Evolutionary conservation across 306 rosid species (phyloP), one percentile per base, ranked within the genome.

Genomic region (Luffa aegyptiaca): DNA sequence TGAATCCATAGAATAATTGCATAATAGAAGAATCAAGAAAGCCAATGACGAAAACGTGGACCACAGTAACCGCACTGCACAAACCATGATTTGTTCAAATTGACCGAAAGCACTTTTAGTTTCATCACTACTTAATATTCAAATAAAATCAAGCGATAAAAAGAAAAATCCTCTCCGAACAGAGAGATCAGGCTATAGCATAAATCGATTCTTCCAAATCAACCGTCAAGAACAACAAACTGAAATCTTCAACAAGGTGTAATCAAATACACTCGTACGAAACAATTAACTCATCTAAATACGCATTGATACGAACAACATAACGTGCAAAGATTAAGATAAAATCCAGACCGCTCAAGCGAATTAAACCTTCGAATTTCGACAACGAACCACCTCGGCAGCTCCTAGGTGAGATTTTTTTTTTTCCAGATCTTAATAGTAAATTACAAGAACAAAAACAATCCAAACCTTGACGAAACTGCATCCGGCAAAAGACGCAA

Each of bases 381-480:
- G 0, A 49, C 7, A 31, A 26, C 39, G 45, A 49, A 51, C 56
- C 14, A 26, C 31, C 31, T 26, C 31, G 31, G 31, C 31, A 71
- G 41, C 76, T 71, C 52, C 76, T 45, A 71, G 16, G 7, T 8
- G 20, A 10, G 78, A 56, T 57, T 36, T 11, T 36, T 56, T 56
- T 26, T 26, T 26, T 26, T 26, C 51, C 71, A 61, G 80, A 77
- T 77, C 80, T 77, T 6, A 44, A 77, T 56, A 21, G 41, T 6
- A 77, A 59, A 56, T 39, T 7, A n/a, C 4, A 17, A 62, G 51
- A 79, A 21, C 3, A 9, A 82, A 56, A 36, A 33, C 64, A 87
- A 69, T 70, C 41, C 71, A 12, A 73, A 84, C 83, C 78, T 63
- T 86, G 84, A 91, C 84, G 88, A 78, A 31, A 16, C 42, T 10